Conservation (phyloP, 768 basidiomycete genomes). For the Hemileccinum rubropunctum region DNA sequence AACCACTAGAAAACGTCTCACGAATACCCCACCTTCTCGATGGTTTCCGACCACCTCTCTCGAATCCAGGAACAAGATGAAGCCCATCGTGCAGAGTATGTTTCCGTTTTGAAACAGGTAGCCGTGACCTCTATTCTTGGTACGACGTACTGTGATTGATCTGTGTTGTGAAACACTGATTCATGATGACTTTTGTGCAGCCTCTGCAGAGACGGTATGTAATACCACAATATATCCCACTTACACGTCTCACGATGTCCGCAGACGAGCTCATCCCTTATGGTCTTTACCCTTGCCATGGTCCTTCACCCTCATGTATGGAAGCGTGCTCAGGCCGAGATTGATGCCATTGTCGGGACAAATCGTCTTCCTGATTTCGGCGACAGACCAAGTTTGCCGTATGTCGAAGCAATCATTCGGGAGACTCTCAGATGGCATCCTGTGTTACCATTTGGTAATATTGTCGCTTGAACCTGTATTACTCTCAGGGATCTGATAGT, state of each 20-base stretch:
- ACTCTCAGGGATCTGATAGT: background rate
- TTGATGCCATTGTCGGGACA: conserved; percentile 23
- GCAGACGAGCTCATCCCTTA: conserved; percentile 1
- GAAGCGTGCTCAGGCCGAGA: conserved; percentile 18
- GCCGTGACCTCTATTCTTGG: conserved; percentile 3
- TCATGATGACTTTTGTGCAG: background rate
- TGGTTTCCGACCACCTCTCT: conserved; percentile 4
- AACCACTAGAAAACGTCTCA: background rate
- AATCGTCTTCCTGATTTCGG: conserved; percentile 25
- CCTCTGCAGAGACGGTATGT: conserved; percentile 2
- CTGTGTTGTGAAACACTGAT: too few species aligned
- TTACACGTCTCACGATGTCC: background rate
- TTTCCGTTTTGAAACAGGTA: conserved; percentile 1
- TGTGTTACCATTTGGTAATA: background rate
- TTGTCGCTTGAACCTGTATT: background rate
- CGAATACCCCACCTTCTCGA: background rate
- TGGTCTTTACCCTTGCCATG: conserved; percentile 4
- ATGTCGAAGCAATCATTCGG: conserved; percentile 3
- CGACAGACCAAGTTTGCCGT: conserved; percentile 9
- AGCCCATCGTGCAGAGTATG: background rate
- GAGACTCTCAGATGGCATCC: conserved; percentile 5
- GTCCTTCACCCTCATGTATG: background rate
- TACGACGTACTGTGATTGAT: background rate
- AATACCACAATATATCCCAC: background rate
- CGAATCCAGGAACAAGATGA: background rate